Evolutionary conservation across 2,329 filamentous ascomycete species (phyloP).

Genomic region (Aureobasidium namibiae): DNA sequence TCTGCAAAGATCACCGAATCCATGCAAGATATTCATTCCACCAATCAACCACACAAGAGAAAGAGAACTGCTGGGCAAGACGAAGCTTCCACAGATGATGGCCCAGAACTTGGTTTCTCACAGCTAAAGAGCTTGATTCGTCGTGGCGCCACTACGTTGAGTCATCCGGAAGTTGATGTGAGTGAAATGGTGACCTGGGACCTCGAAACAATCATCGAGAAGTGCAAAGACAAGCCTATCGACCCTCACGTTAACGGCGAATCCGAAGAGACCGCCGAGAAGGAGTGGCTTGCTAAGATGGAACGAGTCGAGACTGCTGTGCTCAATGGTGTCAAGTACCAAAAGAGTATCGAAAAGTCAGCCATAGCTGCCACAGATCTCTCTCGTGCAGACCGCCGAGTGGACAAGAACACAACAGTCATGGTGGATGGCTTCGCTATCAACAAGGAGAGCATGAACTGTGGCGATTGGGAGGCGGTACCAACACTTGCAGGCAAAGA

Average conservation of each 20-base stretch:
- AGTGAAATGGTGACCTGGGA: slow-evolving; percentile 52
- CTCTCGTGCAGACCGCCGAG: slow-evolving; percentile 40
- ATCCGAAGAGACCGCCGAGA: slow-evolving; percentile 38
- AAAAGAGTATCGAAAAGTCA: slow-evolving; percentile 31
- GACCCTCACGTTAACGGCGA: slow-evolving; percentile 33
- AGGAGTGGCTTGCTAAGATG: slow-evolving; percentile 48
- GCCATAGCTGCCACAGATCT: slow-evolving; percentile 23
- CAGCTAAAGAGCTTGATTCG: slow-evolving; percentile 48
- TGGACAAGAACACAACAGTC: slow-evolving; percentile 51
- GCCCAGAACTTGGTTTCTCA: slow-evolving; percentile 43
- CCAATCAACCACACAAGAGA: slow-evolving; percentile 25
- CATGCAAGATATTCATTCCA: slow-evolving; percentile 46
- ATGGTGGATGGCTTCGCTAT: slow-evolving; percentile 49
- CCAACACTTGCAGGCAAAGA: slow-evolving; percentile 50
- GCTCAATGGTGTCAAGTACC: slow-evolving; percentile 48
- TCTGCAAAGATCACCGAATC: slow-evolving; percentile 53
- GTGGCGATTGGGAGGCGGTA: slow-evolving; percentile 49
- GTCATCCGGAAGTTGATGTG: slow-evolving; percentile 44
- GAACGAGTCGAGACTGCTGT: slow-evolving; percentile 50
- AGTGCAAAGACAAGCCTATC: slow-evolving; percentile 45
- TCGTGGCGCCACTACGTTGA: slow-evolving; percentile 46
- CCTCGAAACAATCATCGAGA: slow-evolving; percentile 44
- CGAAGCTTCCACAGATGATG: slow-evolving; percentile 25
- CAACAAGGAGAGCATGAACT: slow-evolving; percentile 47
- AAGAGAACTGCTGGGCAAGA: slow-evolving; percentile 19